phyloP scores from a whole-genome alignment of 306 rosid genomes.

The Quercus bicolor region DNA sequence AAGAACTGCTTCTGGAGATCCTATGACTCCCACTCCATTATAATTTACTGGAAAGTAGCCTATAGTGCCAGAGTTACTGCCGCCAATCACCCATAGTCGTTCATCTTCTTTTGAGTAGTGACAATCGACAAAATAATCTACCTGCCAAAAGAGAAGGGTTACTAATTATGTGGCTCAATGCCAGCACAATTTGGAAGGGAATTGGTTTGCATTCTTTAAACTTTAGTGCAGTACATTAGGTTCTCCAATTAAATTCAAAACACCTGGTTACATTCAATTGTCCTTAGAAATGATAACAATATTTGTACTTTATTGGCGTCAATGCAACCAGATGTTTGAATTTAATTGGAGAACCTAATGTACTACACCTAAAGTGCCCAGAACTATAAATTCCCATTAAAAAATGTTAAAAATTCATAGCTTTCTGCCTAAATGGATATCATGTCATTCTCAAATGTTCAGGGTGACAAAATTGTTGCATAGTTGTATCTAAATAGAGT shows the following conservation, averaged over 20 bases:
- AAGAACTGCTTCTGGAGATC: conserved; percentile 79
- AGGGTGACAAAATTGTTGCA: not conserved
- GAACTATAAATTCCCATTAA: not conserved
- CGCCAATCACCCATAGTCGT: conserved; percentile 78
- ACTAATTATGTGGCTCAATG: not conserved
- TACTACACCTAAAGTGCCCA: too few relatives aligned
- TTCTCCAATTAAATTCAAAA: too few relatives aligned
- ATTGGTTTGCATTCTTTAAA: not conserved
- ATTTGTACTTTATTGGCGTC: too few relatives aligned
- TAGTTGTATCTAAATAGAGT: not conserved
- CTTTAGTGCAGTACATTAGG: too few relatives aligned
- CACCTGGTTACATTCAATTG: too few relatives aligned
- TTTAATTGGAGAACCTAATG: too few relatives aligned
- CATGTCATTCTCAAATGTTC: not conserved
- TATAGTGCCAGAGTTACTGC: conserved; percentile 62
- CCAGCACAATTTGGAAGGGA: not conserved
- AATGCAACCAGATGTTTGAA: too few relatives aligned
- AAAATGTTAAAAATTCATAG: not conserved
- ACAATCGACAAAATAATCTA: conserved; percentile 87
- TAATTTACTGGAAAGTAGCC: conserved; percentile 78
- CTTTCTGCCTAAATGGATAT: not conserved
- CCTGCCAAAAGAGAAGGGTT: conserved; percentile 40
- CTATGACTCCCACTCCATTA: conserved; percentile 42
- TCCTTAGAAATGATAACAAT: too few relatives aligned
- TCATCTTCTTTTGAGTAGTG: conserved; percentile 65